Base-by-base conservation (phyloP, 768 basidiomycete genomes). In the Leucocoprinus leucothites region DNA sequence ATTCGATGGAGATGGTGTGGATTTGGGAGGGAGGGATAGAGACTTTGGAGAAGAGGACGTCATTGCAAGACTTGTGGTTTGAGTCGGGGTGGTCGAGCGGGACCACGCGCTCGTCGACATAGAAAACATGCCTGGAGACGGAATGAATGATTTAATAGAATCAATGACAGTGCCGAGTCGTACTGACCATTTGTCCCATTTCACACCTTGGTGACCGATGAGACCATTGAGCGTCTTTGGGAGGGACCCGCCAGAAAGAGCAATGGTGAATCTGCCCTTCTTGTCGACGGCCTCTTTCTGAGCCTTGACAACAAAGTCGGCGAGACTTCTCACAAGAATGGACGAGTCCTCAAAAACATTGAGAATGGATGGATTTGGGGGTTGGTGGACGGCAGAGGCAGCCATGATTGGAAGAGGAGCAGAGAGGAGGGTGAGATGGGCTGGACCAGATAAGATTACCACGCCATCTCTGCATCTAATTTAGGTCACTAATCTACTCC, bases 81-180 rank as follows among this genome's bases (percentile, higher is more conserved):
- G 94, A 97, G 67, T 98, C 96, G 34, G 84, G 78, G 71, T 96
- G 79, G 75, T 97, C 87, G 66, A 97, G 85, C 7, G 94, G 93
- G 21, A 99, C 97, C 58, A 86, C 84, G 51, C 97, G 90, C 73
- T 99, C 97, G 71, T 99, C 97, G 26, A 87, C 93, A 66, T 97
- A 99, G 74, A 89, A 99, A 64, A 98, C 86, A 60, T 98, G 94
- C 97, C 96, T 98, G 67, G 6, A 38, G 38, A 38, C 38, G 16
- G 16, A 35, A 2, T 21, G 3, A 34, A 18, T 48, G 5, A 35
- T 46, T n/a, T 22, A 50, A 34, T 34, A 3, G 13, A 26, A 45
- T 14, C 11, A 31, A 7, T 6, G 40, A 31, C 14, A 22, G 28
- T 14, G 31, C 18, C 40, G 21, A 1, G 31, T 16, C 42, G 34